These are phyloP conservation scores for Sporothrix phasma DNA, from an alignment of 2,329 filamentous ascomycete genomes.

Conservation along the genomic window DNA sequence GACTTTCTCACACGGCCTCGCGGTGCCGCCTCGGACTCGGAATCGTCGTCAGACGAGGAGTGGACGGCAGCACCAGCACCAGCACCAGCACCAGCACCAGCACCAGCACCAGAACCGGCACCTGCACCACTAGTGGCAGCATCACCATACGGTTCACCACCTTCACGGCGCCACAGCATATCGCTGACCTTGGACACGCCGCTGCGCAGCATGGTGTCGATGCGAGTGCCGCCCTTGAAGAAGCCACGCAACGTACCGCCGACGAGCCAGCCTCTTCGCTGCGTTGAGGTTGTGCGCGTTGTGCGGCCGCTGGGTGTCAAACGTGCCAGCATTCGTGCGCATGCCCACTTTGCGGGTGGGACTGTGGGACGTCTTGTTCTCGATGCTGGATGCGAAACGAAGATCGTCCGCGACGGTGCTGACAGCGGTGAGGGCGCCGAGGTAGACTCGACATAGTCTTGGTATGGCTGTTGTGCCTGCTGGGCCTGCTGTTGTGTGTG, in stretches of 20 bases:
- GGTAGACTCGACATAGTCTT: background rate
- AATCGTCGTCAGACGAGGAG: conserved; percentile 33
- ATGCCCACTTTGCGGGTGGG: conserved; percentile 29
- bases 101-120: too few species aligned
- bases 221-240: conserved; percentile 43
- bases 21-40: conserved; percentile 33
- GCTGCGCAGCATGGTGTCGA: conserved; percentile 60
- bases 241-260: conserved; percentile 4
- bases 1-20: conserved; percentile 32
- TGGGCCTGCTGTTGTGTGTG: background rate
- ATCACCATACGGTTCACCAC: conserved; percentile 17
- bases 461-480: conserved; percentile 14
- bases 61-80: conserved; percentile 24
- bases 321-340: conserved; percentile 26
- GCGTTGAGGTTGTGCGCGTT: conserved; percentile 29
- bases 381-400: conserved; percentile 19
- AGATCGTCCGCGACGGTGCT: background rate
- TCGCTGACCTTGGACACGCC: conserved; percentile 48
- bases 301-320: conserved; percentile 40
- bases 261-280: conserved; percentile 7
- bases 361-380: conserved; percentile 27
- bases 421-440: conserved; percentile 2
- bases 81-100: background rate
- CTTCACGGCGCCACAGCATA: conserved; percentile 47
- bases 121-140: background rate